Evolutionary conservation across 2,329 filamentous ascomycete genomes (phyloP).

Genomic region (Kalmusia sp.): DNA sequence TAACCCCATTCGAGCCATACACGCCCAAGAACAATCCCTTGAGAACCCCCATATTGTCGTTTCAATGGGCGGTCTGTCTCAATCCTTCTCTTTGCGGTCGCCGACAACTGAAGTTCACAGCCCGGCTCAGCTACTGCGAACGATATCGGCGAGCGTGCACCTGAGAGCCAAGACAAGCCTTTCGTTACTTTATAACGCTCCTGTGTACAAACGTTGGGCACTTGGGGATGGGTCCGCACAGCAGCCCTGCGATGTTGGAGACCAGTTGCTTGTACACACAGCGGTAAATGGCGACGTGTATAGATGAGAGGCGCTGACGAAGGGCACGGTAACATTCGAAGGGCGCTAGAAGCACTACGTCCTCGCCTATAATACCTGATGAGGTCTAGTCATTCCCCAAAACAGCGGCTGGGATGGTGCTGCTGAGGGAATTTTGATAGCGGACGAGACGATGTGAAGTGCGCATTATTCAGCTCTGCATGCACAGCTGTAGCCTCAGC

Average conservation of each 20-base stretch:
- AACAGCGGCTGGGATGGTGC: background rate
- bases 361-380: background rate
- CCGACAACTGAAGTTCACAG: slow-evolving; percentile 1
- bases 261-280: background rate
- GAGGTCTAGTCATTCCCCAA: background rate
- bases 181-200: background rate
- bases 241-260: slow-evolving; percentile 3
- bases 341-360: slow-evolving; percentile 18
- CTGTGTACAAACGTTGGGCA: slow-evolving; percentile 2
- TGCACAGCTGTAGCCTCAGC: slow-evolving; percentile 18
- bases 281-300: slow-evolving; percentile 14
- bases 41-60: slow-evolving; percentile 33
- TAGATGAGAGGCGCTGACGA: slow-evolving; percentile 6
- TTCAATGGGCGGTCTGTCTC: slow-evolving; percentile 5
- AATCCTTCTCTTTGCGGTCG: slow-evolving; percentile 4
- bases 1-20: slow-evolving; percentile 39
- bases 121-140: slow-evolving; percentile 2
- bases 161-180: slow-evolving; percentile 5
- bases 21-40: slow-evolving; percentile 42
- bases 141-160: slow-evolving; percentile 8
- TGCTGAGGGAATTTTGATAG: slow-evolving; percentile 1
- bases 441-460: background rate
- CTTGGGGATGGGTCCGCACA: background rate
- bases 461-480: slow-evolving; percentile 14
- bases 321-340: slow-evolving; percentile 26